Evolutionary conservation across 805 yeast species (phyloP), one percentile per base, ranked within the genome.

Genomic region (Candida qinlingensis): DNA sequence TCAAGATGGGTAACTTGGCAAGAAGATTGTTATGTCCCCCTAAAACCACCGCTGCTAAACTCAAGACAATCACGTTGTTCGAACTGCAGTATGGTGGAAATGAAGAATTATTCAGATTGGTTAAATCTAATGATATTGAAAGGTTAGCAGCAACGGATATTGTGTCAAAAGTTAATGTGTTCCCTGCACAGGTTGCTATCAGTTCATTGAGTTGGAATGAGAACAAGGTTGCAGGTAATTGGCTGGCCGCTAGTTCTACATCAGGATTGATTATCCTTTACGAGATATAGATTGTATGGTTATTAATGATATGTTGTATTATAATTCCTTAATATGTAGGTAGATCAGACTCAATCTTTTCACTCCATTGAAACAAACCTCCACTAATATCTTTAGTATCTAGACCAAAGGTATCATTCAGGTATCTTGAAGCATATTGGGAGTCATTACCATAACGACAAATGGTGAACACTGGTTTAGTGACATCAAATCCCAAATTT

Each of bases 361-460:
- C 73, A 46, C 85, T 75, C 87, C 95, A 90, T 53, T 70, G 74
- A 46, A 73, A 69, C 27, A 90, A 68, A 0, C 99, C 99, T 2
- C 98, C 98, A 9, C 63, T 70, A 5, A 92, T 71, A 62, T 92
- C 96, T 45, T 67, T 75, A 0, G 80, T 87, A 0, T 59, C 49
- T 13, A 79, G 66, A 0, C 80, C 79, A 41, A 77, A 70, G 1
- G 73, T 71, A 27, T 77, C 78, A 44, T 75, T 70, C 41, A 91
- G 64, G 40, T 72, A 66, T 48, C 73, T 65, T 1, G 86, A 82
- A 0, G 96, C 95, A 13, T 80, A 64, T 58, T 87, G 90, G 0
- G 98, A 91, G 62, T 94, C 98, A 63, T 88, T 90, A 8, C 99
- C 99, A 60, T 74, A 82, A 33, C 97, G 74, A 65, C 99, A 94